Evolutionary conservation across 2,329 filamentous ascomycete species (phyloP).

Genomic region (Atkinsonella hypoxylon): DNA sequence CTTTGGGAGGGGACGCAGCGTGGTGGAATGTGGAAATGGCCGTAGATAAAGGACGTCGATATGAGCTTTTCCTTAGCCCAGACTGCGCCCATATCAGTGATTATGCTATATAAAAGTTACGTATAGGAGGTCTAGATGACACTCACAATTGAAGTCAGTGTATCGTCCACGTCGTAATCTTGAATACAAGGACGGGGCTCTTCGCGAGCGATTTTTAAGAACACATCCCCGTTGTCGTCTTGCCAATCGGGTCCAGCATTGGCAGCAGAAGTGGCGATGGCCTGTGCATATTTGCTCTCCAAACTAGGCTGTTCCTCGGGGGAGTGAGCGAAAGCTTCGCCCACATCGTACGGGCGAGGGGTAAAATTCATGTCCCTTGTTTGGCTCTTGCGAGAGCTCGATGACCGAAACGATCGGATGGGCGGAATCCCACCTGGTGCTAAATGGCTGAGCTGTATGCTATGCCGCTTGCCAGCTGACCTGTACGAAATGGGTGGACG

Average conservation of each 20-base stretch:
- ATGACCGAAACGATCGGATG: constrained; percentile 44
- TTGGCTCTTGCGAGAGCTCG: constrained; percentile 43
- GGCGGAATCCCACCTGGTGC: constrained; percentile 34
- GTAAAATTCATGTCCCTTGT: constrained; percentile 40
- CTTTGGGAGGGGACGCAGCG: constrained; percentile 36
- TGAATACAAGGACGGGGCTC: constrained; percentile 31
- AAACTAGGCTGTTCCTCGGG: constrained; percentile 39
- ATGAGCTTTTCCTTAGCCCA: constrained; percentile 31
- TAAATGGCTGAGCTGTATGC: constrained; percentile 20
- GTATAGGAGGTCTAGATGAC: too few relatives aligned
- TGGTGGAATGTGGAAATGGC: constrained; percentile 33
- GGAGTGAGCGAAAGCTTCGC: constrained; percentile 30
- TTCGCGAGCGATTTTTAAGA: constrained; percentile 46
- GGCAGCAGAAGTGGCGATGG: background rate
- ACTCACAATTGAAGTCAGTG: constrained; percentile 36
- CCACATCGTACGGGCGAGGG: constrained; percentile 30
- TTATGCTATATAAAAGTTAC: background rate
- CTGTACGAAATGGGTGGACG: constrained; percentile 40
- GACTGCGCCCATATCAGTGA: constrained; percentile 24
- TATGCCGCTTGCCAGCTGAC: constrained; percentile 21
- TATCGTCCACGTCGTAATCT: constrained; percentile 20
- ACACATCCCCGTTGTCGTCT: constrained; percentile 47
- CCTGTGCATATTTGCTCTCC: constrained; percentile 26
- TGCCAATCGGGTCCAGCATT: background rate
- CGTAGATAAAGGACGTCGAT: constrained; percentile 42